These are phyloP conservation scores for Glycine soja DNA, from an alignment of 306 rosid species.

Conservation along the genomic window DNA sequence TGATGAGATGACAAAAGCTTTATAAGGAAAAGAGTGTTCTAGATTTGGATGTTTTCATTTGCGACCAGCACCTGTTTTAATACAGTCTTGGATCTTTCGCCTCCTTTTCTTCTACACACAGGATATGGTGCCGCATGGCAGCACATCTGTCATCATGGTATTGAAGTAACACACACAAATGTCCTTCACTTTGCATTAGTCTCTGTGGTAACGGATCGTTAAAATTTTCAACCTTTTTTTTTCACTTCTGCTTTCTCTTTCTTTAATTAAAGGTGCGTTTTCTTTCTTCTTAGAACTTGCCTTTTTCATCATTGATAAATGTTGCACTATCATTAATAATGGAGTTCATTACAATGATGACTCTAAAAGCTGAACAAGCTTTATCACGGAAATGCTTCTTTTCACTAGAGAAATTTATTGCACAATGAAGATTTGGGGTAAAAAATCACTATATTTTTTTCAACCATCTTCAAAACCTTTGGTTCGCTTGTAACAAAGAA, in stretches of 20 bases:
- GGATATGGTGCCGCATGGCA: slow-evolving; percentile 51
- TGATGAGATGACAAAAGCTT: slow-evolving; percentile 17
- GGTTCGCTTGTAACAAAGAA: no score
- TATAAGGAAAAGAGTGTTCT: slow-evolving; percentile 32
- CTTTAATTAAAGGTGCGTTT: background rate
- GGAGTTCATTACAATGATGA: background rate
- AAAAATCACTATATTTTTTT: no score
- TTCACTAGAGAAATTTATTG: background rate
- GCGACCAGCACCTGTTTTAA: slow-evolving; percentile 20
- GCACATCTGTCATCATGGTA: slow-evolving; percentile 49
- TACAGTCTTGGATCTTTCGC: slow-evolving; percentile 47
- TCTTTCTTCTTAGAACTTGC: background rate
- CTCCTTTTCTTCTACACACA: background rate
- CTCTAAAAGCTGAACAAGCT: background rate
- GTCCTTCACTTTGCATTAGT: background rate
- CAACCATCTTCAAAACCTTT: no score
- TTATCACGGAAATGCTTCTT: background rate
- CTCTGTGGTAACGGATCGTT: background rate
- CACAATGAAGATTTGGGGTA: background rate
- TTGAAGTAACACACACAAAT: slow-evolving; percentile 23
- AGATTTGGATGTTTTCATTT: slow-evolving; percentile 17
- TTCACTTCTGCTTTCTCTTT: slow-evolving; percentile 5
- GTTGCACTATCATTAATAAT: background rate
- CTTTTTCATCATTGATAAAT: background rate
- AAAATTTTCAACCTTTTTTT: background rate